These are phyloP conservation scores for Metschnikowia drakensbergensis DNA, from an alignment of 805 yeast genomes.

Conservation along the genomic window DNA sequence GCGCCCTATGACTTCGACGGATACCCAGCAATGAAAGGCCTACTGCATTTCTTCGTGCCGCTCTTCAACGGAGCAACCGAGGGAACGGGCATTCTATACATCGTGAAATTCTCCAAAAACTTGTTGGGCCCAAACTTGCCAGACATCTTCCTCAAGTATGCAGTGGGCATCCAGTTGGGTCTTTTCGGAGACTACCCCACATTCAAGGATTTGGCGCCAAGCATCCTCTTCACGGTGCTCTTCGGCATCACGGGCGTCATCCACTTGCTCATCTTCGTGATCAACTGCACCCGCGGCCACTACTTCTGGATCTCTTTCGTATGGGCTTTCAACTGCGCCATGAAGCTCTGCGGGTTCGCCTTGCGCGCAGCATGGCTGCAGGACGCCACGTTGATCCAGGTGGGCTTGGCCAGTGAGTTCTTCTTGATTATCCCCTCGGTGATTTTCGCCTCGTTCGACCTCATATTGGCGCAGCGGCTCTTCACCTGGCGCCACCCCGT, in stretches of 20 bases:
- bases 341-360: conserved; percentile 17
- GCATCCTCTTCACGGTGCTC: conserved; percentile 15
- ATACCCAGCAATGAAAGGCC: conserved; percentile 18
- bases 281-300: conserved; percentile 21
- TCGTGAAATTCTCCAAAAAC: conserved; percentile 9
- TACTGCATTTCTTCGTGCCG: conserved; percentile 12
- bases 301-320: conserved; percentile 20
- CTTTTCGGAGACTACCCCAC: conserved; percentile 22
- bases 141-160: conserved; percentile 11
- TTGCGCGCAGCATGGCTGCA: conserved; percentile 18
- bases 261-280: conserved; percentile 16
- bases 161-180: conserved; percentile 15
- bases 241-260: conserved; percentile 15
- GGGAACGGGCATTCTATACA: conserved; percentile 16
- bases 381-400: conserved; percentile 12
- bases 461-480: conserved; percentile 22
- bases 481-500: conserved; percentile 28
- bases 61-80: conserved; percentile 13
- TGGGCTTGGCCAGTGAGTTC: conserved; percentile 19
- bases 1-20: conserved; percentile 17
- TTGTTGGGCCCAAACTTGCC: conserved; percentile 14
- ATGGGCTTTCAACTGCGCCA: conserved; percentile 15
- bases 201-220: conserved; percentile 17
- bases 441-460: conserved; percentile 19
- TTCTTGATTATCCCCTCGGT: conserved; percentile 18